Percentiles rank a stretch among this genome's conserved stretches.
These are phyloP conservation scores for Fusarium beomiforme DNA, from an alignment of 2,329 filamentous ascomycete genomes.

Conservation along the genomic window DNA sequence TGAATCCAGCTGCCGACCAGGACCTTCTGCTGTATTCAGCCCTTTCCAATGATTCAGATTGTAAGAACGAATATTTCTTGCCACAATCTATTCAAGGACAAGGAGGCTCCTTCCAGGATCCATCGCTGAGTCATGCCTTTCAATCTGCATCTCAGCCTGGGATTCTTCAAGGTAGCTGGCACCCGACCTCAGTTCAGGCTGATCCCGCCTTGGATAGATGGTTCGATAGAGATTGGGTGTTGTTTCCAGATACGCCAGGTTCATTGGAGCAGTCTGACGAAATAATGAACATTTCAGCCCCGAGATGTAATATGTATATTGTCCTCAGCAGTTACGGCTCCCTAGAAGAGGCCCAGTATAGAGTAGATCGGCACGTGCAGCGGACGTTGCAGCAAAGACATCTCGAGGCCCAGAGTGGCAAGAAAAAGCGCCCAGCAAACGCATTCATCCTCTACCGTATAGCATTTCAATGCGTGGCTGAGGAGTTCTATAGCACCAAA, in stretches of 20 bases:
- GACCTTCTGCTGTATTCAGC: background rate
- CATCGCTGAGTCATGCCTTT: background rate
- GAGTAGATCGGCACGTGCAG: background rate
- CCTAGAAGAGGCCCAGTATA: background rate
- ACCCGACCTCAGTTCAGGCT: background rate
- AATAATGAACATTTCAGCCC: background rate
- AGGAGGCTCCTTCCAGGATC: background rate
- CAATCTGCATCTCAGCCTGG: background rate
- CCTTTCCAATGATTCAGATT: background rate
- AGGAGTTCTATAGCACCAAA: background rate
- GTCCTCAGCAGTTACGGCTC: background rate
- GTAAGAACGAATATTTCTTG: background rate
- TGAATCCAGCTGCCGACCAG: background rate
- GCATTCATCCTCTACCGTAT: background rate
- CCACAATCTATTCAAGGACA: background rate
- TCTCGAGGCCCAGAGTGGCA: background rate
- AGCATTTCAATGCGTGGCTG: background rate
- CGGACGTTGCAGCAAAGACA: background rate
- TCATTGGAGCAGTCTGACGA: background rate
- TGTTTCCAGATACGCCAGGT: background rate
- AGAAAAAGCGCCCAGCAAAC: background rate
- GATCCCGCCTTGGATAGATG: background rate
- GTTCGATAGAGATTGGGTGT: background rate
- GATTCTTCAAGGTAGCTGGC: background rate
- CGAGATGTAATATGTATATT: no score